Base-by-base conservation (phyloP, 139 green algal genomes). In the Auxenochlorella pyrenoidosa region DNA sequence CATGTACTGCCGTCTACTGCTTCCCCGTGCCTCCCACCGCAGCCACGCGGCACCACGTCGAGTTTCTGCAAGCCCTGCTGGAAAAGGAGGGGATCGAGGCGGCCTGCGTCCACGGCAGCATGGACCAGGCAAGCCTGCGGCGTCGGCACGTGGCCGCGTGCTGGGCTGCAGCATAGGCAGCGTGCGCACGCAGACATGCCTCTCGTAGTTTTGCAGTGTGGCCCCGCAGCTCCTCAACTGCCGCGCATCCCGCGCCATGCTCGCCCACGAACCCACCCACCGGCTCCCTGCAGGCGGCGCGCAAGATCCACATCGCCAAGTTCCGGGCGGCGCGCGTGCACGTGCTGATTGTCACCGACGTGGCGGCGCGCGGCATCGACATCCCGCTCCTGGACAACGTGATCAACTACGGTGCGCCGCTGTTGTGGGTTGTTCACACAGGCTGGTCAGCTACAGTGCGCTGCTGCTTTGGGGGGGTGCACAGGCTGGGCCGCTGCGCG, bases 321-420 rank as follows among this genome's bases (percentile, higher is more conserved):
- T 99, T 99, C 90, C 86, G 96, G 1, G 94, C 92, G 24, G 87
- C 89, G 26, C 92, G 88, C 18, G 89, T 84, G 15, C 24, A 91
- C 63, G 83, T 96, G 44, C 91, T 99, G 72, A 90, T 99, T 38
- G 97, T 98, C 40, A 99, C 98, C 0, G 98, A 99, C 89, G 98
- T 99, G 38, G 98, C 98, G n/a, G 98, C 98, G 22, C 94, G 98
- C 30, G 98, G 98, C 68, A 96, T 99, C 47, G 98, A 99, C 94
- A 98, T 99, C 80, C 98, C 98, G 0, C 94, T 99, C 60, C 94
- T 99, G 59, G 96, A 99, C 94, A 99, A 99, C 89, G 98, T 99
- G 73, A 91, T 99, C 87, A 99, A 99, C 91, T 99, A 97, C 65
- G 88, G 80, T 85, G 36, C 38, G 78, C 5, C 18, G 54, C 15